These are phyloP conservation scores for Viola odorata DNA, from an alignment of 345 rosid genomes.

Conservation along the genomic window DNA sequence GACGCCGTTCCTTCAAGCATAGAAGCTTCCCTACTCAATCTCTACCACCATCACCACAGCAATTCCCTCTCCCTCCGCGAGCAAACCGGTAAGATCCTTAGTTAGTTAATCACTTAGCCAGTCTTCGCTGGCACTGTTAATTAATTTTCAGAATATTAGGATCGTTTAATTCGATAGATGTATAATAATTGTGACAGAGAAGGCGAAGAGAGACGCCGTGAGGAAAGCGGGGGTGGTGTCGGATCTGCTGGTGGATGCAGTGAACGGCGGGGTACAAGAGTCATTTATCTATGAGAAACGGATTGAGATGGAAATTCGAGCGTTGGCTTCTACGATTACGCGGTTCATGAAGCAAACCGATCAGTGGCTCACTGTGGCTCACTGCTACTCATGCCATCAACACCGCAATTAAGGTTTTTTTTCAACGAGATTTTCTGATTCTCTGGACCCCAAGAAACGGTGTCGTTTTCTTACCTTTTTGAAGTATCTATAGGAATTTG, in stretches of 20 bases:
- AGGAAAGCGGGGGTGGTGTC: slow-evolving; percentile 50
- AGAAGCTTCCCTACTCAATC: too few species aligned
- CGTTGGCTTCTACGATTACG: slow-evolving; percentile 48
- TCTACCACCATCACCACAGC: too few species aligned
- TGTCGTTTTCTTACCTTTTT: too few species aligned
- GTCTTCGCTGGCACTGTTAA: too few species aligned
- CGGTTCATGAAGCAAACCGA: slow-evolving; percentile 71
- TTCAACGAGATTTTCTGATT: too few species aligned
- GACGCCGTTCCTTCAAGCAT: too few species aligned
- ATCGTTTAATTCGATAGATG: too few species aligned
- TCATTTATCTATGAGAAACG: slow-evolving; percentile 73
- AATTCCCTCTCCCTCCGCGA: too few species aligned
- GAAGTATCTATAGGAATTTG: slow-evolving; percentile 50
- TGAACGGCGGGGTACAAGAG: slow-evolving; percentile 82
- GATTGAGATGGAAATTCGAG: slow-evolving; percentile 70
- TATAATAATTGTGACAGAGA: slow-evolving; percentile 30
- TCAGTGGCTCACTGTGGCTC: slow-evolving; percentile 83
- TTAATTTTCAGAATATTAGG: too few species aligned
- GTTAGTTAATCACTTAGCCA: too few species aligned
- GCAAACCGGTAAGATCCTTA: too few species aligned
- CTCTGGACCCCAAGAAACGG: too few species aligned
- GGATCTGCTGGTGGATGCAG: slow-evolving; percentile 66
- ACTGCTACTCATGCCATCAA: slow-evolving; percentile 65
- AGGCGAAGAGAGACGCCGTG: slow-evolving; percentile 51
- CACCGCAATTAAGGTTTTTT: slow-evolving; percentile 63